phyloP scores from a whole-genome alignment of 352 stramenopile species.

The Albugo laibachii region DNA sequence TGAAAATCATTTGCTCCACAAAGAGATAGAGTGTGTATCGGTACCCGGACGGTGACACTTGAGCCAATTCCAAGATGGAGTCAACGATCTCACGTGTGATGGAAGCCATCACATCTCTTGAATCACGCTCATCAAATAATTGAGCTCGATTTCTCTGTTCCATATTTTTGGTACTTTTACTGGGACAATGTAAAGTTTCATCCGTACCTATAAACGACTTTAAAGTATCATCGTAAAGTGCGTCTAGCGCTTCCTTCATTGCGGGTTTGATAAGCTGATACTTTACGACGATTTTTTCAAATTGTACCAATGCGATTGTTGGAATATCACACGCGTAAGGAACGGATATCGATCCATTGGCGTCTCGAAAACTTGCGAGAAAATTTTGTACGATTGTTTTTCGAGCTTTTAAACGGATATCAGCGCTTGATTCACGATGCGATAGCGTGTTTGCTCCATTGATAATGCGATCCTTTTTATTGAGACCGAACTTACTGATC shows the following conservation, averaged over 20 bases:
- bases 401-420: no score
- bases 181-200: no score
- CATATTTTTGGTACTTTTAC: slow-evolving; percentile 2
- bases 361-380: no score
- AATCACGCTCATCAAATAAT: slow-evolving; percentile 28
- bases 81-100: slow-evolving; percentile 41
- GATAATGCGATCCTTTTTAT: no score
- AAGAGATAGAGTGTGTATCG: slow-evolving; percentile 19
- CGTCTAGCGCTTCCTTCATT: slow-evolving; percentile 43
- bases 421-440: no score
- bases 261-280: slow-evolving; percentile 32
- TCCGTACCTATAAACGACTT: slow-evolving; percentile 15
- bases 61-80: slow-evolving; percentile 20
- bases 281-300: slow-evolving; percentile 44
- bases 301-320: slow-evolving; percentile 23
- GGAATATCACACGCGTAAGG: slow-evolving; percentile 22
- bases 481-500: no score
- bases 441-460: no score
- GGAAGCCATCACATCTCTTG: slow-evolving; percentile 46
- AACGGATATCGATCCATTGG: slow-evolving; percentile 2
- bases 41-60: slow-evolving; percentile 9
- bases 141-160: slow-evolving; percentile 3
- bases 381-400: no score
- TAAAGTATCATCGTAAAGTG: slow-evolving; percentile 43
- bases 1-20: slow-evolving; percentile 62